Percentiles rank a stretch among this genome's conserved stretches.
Evolutionary conservation across 164 flowering plant genomes (phyloP).

Genomic region (Stephania japonica): DNA sequence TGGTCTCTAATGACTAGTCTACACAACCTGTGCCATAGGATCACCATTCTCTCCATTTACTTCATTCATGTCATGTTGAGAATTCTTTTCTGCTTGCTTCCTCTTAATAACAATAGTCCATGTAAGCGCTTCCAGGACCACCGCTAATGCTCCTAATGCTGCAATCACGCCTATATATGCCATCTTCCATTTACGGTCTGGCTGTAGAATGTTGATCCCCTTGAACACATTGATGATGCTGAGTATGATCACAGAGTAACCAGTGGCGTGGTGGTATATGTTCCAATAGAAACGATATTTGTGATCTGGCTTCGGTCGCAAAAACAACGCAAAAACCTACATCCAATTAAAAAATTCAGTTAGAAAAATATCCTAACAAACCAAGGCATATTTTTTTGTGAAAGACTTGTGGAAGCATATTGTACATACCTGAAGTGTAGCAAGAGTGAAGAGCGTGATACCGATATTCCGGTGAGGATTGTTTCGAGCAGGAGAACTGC

Average conservation of each 20-base stretch:
- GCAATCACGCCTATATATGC: constrained; percentile 38
- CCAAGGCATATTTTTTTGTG: no score
- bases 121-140: constrained; percentile 35
- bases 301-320: constrained; percentile 82
- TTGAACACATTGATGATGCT: constrained; percentile 54
- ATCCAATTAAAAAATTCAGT: no score
- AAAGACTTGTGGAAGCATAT: neutral
- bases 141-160: constrained; percentile 24
- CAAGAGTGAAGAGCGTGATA: constrained; percentile 20
- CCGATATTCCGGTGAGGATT: constrained; percentile 26
- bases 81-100: constrained; percentile 27
- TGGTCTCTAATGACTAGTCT: no score
- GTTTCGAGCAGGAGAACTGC: constrained; percentile 4
- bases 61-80: constrained; percentile 24
- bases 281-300: constrained; percentile 74
- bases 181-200: constrained; percentile 51
- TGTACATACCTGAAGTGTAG: neutral
- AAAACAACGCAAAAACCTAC: constrained; percentile 69
- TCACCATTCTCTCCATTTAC: constrained; percentile 3
- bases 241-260: constrained; percentile 48
- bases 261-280: constrained; percentile 56
- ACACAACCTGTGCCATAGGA: no score
- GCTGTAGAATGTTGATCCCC: constrained; percentile 52
- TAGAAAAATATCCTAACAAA: no score
- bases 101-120: constrained; percentile 47